phyloP scores from a whole-genome alignment of 495 filamentous ascomycete genomes.

The Hypoxylon rickii region DNA sequence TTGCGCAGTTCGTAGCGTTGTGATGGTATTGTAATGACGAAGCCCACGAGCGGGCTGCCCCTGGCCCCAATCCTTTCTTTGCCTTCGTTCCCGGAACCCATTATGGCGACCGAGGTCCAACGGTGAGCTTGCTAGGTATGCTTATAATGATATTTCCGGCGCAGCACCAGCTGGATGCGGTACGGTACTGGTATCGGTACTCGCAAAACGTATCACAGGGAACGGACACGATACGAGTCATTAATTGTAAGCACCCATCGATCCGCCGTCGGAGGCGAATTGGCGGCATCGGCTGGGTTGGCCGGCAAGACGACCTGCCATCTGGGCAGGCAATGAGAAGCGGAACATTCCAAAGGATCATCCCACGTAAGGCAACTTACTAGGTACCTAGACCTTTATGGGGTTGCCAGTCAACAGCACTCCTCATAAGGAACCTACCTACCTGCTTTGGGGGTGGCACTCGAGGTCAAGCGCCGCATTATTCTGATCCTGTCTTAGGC shows the following conservation, averaged over 20 bases:
- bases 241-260: slow-evolving; percentile 16
- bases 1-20: slow-evolving; percentile 22
- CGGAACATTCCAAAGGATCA: slow-evolving; percentile 1
- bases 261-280: slow-evolving; percentile 20
- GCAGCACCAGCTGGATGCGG: slow-evolving; percentile 22
- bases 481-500: too few relatives aligned
- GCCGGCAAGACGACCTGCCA: slow-evolving; percentile 12
- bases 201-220: slow-evolving; percentile 30
- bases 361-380: slow-evolving; percentile 1
- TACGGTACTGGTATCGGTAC: not conserved
- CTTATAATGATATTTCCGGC: slow-evolving; percentile 7
- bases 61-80: slow-evolving; percentile 9
- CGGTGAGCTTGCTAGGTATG: slow-evolving; percentile 5
- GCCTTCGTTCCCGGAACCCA: slow-evolving; percentile 6
- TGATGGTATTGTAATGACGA: slow-evolving; percentile 34
- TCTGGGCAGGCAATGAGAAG: slow-evolving; percentile 26
- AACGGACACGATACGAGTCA: slow-evolving; percentile 30
- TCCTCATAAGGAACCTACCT: not conserved
- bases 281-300: slow-evolving; percentile 30
- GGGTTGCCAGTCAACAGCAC: too few relatives aligned
- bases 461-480: too few relatives aligned
- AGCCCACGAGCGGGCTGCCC: slow-evolving; percentile 16
- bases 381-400: too few relatives aligned
- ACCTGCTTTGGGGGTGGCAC: not conserved
- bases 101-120: slow-evolving; percentile 25